Base-by-base conservation (phyloP, 441 rosid genomes). In the Kokia cookei region DNA sequence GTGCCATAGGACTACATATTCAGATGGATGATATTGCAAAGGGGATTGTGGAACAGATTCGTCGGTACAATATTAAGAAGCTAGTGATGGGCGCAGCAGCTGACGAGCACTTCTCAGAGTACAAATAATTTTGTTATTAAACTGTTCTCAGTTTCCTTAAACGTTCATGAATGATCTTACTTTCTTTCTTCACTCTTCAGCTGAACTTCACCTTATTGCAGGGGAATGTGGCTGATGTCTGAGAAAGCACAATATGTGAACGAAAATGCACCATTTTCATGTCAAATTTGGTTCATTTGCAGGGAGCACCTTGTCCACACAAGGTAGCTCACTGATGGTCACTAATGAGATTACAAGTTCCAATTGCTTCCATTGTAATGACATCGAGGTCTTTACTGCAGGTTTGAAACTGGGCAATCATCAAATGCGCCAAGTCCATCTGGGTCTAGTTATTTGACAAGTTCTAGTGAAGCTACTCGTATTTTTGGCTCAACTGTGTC, bases 221-320 rank as follows among this genome's bases (percentile, higher is more conserved):
- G 96, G 86, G 79, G 69, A 74, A 87, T 87, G 89, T 84, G 86
- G 19, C 79, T 85, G 64, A 84, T 77, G 79, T 91, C 96, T 65
- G 84, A 77, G 81, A 91, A 89, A 76, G 90, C 96, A 50, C 82
- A 77, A 67, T 79, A 79, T 57, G 79, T 91, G 53, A 80, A 74
- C 72, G 82, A 77, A 17, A 82, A 81, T 9, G 86, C 82, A 2
- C 92, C 96, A 32, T 58, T 3, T 72, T 82, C 78, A 15, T 91
- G 96, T 72, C 85, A 83, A 66, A 76, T 86, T 66, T 87, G 89
- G 86, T 88, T 89, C 73, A 74, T 91, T 22, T 89, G 96, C 84
- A 79, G 79, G 35, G 90, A 87, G 53, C 79, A 83, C 37, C 86
- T 85, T 72, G 80, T 91, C 78, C 76, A 74, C 60, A 80, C 79